Evolutionary conservation across 371 early-diverging fungal genomes (phyloP), one percentile per base, ranked within the genome.

Genomic region (Mucor plumbeus): DNA sequence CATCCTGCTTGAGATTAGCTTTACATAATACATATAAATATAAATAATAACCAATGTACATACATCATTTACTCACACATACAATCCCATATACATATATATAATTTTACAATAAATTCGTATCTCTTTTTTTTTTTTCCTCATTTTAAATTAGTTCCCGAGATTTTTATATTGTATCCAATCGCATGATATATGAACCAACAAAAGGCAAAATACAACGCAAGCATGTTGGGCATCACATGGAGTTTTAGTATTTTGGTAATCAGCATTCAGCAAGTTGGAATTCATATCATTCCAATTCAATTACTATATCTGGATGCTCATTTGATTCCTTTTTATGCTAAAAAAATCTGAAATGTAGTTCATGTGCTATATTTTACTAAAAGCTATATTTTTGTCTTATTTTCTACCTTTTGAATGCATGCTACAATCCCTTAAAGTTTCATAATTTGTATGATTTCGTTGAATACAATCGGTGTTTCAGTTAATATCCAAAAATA

Each of bases 1-100:
- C 53, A 63, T 31, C 63, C 54, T 63, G 63, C 63, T 54, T 63
- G 17, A 33, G 14, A 11, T 36, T 33, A 35, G 10, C 19, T 36
- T 4, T 56, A 56, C 57, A 14, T n/a, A 34, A 17, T 56, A 1
- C 36, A 17, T 56, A 34, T 15, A 56, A 10, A 34, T 56, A 35
- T 34, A 50, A 50, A 21, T 50, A 50, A 26, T 26, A 26, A 26
- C 26, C 50, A 31, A 0, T 53, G 53, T 56, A 56, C 56, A 56
- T 56, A 35, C 19, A 36, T 26, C 26, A 26, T 3, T 26, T 26
- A 26, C 3, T 26, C 26, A 26, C 26, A 26, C 26, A 26, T 3
- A 26, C 26, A 26, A 26, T 26, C 3, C 26, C 26, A 26, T 26
- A 26, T 26, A 26, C 3, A 26, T 26, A 26, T 26, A 26, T 26